Evolutionary conservation across 2,329 filamentous ascomycete genomes (phyloP), one percentile per base, ranked within the genome.

Genomic region (Ascochyta viciae-villosae): DNA sequence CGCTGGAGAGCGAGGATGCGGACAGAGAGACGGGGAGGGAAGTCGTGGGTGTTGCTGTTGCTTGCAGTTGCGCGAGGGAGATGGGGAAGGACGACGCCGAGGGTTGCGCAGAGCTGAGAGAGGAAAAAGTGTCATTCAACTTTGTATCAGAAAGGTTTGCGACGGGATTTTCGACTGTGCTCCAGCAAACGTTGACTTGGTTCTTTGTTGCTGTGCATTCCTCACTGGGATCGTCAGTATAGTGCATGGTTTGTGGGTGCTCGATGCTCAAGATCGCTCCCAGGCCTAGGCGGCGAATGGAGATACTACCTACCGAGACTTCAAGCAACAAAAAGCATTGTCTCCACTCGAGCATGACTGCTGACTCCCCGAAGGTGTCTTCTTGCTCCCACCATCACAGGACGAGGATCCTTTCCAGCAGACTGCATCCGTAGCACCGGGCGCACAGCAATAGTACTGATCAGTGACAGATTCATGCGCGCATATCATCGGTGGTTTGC

Each of bases 131-230:
- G 3, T 62, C 42, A 29, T 63, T 66, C 31, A 61, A 10, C 37
- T 46, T 44, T 15, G 39, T 33, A 9, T 49, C 42, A 1, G 57
- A 51, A 9, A 62, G 8, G 38, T 61, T 60, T 19, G 40, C 50
- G 37, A 62, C 35, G 1, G 57, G 59, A 23, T 62, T 64, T 4
- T 46, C 39, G 15, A 45, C 23, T 1, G 58, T 60, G 8, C 51
- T 58, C 61, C 61, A 66, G 51, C 63, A 66, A 12, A 64, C 55
- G 38, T 66, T 66, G 37, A 64, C 51, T 9, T 57, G 54, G 22
- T 57, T 43, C 48, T 58, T 50, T 39, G 54, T 62, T 16, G 58
- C 50, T 35, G 63, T 65, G 48, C 63, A 65, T 52, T 64, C 54
- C 54, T 64, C 61, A 34, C 61, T 63, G 29, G n/a, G 10, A 5